phyloP scores from a whole-genome alignment of 2,329 filamentous ascomycete species.

The Talaromyces sp. region DNA sequence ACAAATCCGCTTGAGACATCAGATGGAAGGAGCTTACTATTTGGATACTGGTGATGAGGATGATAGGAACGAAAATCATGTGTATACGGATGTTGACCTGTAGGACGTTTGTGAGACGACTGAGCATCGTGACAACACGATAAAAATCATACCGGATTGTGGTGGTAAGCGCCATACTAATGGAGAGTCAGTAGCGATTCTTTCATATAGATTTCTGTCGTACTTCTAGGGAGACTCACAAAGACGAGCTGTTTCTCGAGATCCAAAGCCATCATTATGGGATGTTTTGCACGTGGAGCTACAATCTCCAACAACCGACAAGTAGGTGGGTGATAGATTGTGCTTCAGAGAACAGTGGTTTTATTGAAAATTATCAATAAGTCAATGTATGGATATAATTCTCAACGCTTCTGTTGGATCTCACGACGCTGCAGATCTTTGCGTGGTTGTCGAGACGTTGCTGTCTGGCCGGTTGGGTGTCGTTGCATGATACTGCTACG shows the following conservation, averaged over 20 bases:
- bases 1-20: too few relatives aligned
- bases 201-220: conserved; percentile 16
- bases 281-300: neutral
- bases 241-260: conserved; percentile 66
- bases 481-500: conserved; percentile 3
- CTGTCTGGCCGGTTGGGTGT: neutral
- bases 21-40: conserved; percentile 45
- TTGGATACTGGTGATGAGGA: conserved; percentile 58
- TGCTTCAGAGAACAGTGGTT: neutral
- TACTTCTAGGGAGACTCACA: conserved; percentile 45
- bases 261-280: conserved; percentile 48
- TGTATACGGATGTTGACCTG: conserved; percentile 65
- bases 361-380: neutral
- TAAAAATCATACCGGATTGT: conserved; percentile 53
- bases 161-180: conserved; percentile 66
- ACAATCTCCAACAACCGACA: neutral
- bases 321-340: neutral
- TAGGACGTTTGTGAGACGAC: neutral
- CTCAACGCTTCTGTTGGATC: neutral
- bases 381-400: neutral
- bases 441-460: neutral
- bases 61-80: conserved; percentile 60
- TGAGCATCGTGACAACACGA: neutral
- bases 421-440: neutral
- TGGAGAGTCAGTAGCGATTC: conserved; percentile 20